Conservation (phyloP, 176 grass and related monocot species). For the Phyllostachys edulis region DNA sequence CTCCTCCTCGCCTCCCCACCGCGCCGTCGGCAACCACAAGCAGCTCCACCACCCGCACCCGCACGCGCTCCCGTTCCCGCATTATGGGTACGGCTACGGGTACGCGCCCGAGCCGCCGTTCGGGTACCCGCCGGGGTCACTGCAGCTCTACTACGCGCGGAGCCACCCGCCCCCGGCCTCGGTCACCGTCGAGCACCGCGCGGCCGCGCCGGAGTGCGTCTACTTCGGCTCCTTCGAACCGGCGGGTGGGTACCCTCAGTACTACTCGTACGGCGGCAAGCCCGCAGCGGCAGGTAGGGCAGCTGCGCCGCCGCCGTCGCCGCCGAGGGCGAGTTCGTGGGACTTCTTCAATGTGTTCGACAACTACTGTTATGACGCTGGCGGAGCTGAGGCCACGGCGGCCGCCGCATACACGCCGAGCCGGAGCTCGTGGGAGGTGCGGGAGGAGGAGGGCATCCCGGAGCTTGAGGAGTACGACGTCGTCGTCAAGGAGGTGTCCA, state of each 20-base stretch:
- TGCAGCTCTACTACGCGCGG: constrained; percentile 66
- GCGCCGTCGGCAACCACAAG: not conserved
- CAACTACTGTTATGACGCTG: constrained; percentile 40
- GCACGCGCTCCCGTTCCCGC: constrained; percentile 18
- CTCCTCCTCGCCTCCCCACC: constrained; percentile 28
- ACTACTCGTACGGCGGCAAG: constrained; percentile 34
- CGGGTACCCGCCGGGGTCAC: constrained; percentile 39
- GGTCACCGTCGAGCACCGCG: constrained; percentile 51
- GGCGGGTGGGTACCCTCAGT: constrained; percentile 22
- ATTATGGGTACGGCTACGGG: constrained; percentile 23
- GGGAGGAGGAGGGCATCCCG: constrained; percentile 92
- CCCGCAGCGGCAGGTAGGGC: not conserved
- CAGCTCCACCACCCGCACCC: not conserved
- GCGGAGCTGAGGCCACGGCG: not conserved
- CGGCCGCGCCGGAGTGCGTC: constrained; percentile 40
- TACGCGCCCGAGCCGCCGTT: constrained; percentile 36
- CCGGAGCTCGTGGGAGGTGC: constrained; percentile 67
- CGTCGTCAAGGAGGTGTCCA: constrained; percentile 59
- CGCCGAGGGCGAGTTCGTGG: constrained; percentile 73
- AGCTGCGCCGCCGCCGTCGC: constrained; percentile 50
- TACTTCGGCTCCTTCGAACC: constrained; percentile 51
- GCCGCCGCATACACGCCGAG: constrained; percentile 52
- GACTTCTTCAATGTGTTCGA: constrained; percentile 88
- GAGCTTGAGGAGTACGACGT: constrained; percentile 82
- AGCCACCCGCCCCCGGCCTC: constrained; percentile 64